Base-by-base conservation (phyloP, 768 basidiomycete genomes). In the Russula emetica region DNA sequence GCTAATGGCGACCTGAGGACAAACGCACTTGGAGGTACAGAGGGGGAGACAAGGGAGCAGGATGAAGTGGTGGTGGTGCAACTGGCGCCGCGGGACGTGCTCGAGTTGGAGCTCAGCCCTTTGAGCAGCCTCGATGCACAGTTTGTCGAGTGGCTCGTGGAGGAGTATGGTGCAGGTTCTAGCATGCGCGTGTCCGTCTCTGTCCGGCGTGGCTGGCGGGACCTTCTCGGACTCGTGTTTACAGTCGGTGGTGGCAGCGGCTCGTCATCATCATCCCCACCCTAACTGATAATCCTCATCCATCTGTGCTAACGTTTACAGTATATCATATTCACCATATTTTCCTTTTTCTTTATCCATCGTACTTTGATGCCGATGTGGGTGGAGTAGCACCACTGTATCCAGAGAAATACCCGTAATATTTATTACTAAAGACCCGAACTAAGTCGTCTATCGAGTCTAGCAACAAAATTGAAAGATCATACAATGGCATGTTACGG, bases 111-210 rank as follows among this genome's bases (percentile, higher is more conserved):
- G 71, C 80, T 93, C 0, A 86, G 89, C 1, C 85, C 90, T 8
- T 74, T 90, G 62, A 93, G 90, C 70, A 75, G 78, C 5, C 70
- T 85, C 53, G 91, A 93, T 66, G 85, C 80, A n/a, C 78, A 77
- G 49, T 92, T 92, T 71, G 75, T 92, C 38, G 88, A 90, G 71
- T 92, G 89, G 88, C 76, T 94, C 20, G 82, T 79, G 1, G 79
- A 79, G 56, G 87, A 89, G 73, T 88, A 88, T 63, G 84, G 79
- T 4, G 78, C 78, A 2, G 79, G 80, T 0, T 66, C 45, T 20
- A 30, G 68, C 9, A 70, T 69, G 57, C 34, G 34, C n/a, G 72
- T 80, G 32, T 71, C 44, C 18, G 72, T 80, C 34, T 71, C 75
- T 32, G 78, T 82, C 45, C 75, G 73, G 64, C 71, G 79, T 20